A percentile compares a stretch with the other conserved stretches of the same genome.
Evolutionary conservation across 306 rosid genomes (phyloP).

Genomic region (Dryas alaskensis): DNA sequence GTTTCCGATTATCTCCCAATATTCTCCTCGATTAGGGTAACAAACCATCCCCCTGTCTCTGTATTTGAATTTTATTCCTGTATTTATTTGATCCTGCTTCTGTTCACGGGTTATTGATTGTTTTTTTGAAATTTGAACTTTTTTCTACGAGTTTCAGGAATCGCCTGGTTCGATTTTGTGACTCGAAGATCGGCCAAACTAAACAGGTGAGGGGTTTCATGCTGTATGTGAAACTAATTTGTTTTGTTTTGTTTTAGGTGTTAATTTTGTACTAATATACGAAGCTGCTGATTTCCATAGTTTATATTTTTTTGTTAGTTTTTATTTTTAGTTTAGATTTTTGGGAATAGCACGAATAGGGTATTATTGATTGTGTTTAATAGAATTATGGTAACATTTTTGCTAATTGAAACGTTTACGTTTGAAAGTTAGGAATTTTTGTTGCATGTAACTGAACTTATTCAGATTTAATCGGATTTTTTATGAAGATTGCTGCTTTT

Average conservation of each 20-base stretch:
- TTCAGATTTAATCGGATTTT: neutral
- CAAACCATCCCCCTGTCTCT: neutral
- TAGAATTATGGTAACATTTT: neutral
- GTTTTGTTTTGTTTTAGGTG: neutral
- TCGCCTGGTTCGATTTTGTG: constrained; percentile 22
- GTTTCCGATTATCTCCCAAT: neutral
- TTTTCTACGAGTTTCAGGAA: constrained; percentile 1
- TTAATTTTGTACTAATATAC: neutral
- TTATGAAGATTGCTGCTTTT: neutral
- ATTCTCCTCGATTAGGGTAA: constrained; percentile 31
- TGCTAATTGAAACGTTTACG: neutral
- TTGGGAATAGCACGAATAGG: neutral
- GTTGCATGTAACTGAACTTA: neutral
- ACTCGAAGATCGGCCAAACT: constrained; percentile 26
- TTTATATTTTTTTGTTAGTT: neutral
- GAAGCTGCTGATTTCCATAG: neutral
- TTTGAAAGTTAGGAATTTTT: neutral
- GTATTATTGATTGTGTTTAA: neutral
- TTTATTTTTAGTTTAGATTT: neutral
- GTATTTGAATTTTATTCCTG: neutral
- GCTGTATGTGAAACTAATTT: neutral
- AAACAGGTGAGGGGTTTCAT: constrained; percentile 19
- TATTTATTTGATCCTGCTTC: neutral
- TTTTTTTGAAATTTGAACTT: neutral
- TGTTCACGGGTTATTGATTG: neutral